These are phyloP conservation scores for Schizosaccharomyces lindneri DNA, from an alignment of 805 yeast genomes.

Conservation along the genomic window DNA sequence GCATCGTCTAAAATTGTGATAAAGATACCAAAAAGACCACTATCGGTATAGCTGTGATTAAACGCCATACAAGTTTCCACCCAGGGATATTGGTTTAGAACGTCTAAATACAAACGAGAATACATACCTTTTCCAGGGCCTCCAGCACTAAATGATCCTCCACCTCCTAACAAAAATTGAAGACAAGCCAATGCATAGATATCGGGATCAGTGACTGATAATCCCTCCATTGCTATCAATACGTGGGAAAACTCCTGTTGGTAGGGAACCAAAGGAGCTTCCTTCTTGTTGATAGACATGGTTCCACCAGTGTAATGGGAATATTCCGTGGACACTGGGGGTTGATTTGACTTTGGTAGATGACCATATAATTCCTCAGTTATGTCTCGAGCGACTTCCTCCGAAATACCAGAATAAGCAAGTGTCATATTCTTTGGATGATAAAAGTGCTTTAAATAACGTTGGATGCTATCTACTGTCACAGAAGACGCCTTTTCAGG, in stretches of 20 bases:
- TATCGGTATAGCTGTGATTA: slow-evolving; percentile 72
- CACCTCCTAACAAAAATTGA: slow-evolving; percentile 84
- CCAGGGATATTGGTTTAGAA: slow-evolving; percentile 72
- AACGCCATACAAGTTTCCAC: slow-evolving; percentile 72
- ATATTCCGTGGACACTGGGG: slow-evolving; percentile 6
- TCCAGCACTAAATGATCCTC: slow-evolving; percentile 93
- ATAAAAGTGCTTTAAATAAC: slow-evolving; percentile 41
- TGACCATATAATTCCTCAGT: slow-evolving; percentile 41
- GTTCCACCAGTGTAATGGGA: slow-evolving; percentile 38
- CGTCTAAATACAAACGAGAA: slow-evolving; percentile 74
- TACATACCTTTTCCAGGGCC: slow-evolving; percentile 99
- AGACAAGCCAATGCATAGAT: slow-evolving; percentile 74
- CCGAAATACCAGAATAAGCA: slow-evolving; percentile 67
- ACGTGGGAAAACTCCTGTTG: slow-evolving; percentile 44
- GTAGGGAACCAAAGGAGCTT: slow-evolving; percentile 12
- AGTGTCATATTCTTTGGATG: slow-evolving; percentile 63
- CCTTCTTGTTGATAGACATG: slow-evolving; percentile 5
- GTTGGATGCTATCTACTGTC: slow-evolving; percentile 25
- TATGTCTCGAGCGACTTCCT: slow-evolving; percentile 38
- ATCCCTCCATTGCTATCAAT: slow-evolving; percentile 70
- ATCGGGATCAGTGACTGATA: slow-evolving; percentile 61
- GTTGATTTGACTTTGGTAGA: slow-evolving; percentile 12
- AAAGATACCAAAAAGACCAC: slow-evolving; percentile 77
- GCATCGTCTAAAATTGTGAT: slow-evolving; percentile 69
- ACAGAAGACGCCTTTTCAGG: slow-evolving; percentile 35